Conservation (phyloP, 2,329 filamentous ascomycete genomes). For the Fusarium falciforme region DNA sequence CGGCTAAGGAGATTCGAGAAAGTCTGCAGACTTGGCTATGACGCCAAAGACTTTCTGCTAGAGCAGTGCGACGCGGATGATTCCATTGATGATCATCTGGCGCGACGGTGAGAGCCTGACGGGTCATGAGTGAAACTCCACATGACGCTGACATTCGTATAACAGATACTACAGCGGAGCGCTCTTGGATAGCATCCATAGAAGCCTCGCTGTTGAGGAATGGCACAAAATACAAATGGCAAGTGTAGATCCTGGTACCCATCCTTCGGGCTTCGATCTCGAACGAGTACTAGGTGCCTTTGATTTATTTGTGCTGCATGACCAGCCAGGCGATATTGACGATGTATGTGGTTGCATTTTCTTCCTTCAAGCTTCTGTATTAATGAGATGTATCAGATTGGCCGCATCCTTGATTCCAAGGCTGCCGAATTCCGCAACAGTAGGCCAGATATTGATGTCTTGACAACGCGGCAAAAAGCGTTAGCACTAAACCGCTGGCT, state of each 20-base stretch:
- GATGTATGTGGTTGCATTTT: conserved; percentile 62
- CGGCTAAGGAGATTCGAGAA: conserved; percentile 76
- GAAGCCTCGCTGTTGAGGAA: conserved; percentile 79
- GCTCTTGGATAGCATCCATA: conserved; percentile 82
- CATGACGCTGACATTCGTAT: conserved; percentile 4
- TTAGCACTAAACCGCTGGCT: conserved; percentile 77
- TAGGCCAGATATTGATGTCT: conserved; percentile 63
- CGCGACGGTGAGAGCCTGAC: conserved; percentile 67
- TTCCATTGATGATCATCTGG: conserved; percentile 77
- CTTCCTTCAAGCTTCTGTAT: background rate
- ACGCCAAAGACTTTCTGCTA: conserved; percentile 87
- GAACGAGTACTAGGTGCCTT: conserved; percentile 84
- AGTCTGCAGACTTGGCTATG: conserved; percentile 81
- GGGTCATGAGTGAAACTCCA: conserved; percentile 45
- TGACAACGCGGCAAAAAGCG: conserved; percentile 76
- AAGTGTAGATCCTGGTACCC: conserved; percentile 23
- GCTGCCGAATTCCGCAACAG: conserved; percentile 65
- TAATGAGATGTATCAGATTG: conserved; percentile 59
- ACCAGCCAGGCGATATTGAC: conserved; percentile 77
- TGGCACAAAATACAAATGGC: conserved; percentile 67
- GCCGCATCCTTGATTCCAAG: conserved; percentile 72
- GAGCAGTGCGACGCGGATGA: conserved; percentile 71
- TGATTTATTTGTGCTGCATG: conserved; percentile 87
- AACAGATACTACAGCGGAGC: conserved; percentile 79
- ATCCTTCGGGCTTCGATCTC: conserved; percentile 61